Evolutionary conservation across 2,329 filamentous ascomycete genomes (phyloP), one percentile per base, ranked within the genome.

Genomic region (Cladosporium velox): DNA sequence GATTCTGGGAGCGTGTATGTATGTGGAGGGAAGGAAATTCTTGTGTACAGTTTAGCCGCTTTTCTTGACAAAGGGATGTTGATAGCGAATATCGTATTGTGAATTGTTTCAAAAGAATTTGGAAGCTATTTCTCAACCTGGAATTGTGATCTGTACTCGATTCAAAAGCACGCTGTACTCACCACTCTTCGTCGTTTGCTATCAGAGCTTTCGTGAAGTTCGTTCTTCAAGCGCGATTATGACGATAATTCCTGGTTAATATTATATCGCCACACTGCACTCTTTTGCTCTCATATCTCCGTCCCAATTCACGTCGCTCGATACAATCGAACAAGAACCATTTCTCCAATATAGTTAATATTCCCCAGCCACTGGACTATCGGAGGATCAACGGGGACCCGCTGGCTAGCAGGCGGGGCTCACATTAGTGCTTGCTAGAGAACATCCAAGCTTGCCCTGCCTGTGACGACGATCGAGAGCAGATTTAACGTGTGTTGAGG

Each of bases 1-100:
- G 82, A 75, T 30, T 58, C 14, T 54, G 51, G 30, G 51, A 54
- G 51, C 15, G 51, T 54, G 51, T 54, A 54, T 54, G 51, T 49
- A 34, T 58, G 28, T 26, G 21, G 32, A 41, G 14, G 21, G 38
- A 14, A 28, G 47, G 44, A 14, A 58, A 38, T 38, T 58, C 54
- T 58, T 38, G 34, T 58, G 54, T 58, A 58, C 59, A 52, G 28
- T 51, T 59, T 49, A 49, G 28, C 28, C 32, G 41, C 26, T 49
- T 24, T 64, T 51, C 41, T 64, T 34, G 2, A 24, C 30, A 54
- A 26, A 11, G n/a, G 24, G 15, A 35, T 63, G 60, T 38, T 34
- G 49, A 41, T 55, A 49, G 47, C 32, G 60, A 47, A 63, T 32
- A 52, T 58, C 55, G 44, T 54, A 62, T 62, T 49, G 34, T 49